A percentile compares a stretch with the other conserved stretches of the same genome.
These are phyloP conservation scores for Houttuynia cordata DNA, from an alignment of 164 flowering plant genomes.

Conservation along the genomic window DNA sequence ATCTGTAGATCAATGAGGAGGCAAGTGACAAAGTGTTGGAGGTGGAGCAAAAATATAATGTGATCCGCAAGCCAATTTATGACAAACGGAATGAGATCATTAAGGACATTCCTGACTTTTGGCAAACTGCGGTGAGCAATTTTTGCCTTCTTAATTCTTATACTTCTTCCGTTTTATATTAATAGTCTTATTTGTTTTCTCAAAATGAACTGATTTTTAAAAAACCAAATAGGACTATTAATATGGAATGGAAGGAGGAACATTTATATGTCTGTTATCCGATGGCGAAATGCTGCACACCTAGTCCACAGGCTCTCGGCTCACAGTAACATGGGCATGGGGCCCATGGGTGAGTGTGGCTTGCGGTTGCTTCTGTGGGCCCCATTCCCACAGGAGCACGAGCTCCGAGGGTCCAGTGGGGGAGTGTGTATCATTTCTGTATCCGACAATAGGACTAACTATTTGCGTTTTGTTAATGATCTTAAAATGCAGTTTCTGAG, in stretches of 20 bases:
- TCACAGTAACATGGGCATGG: no score
- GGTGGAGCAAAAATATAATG: constrained; percentile 83
- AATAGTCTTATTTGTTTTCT: no score
- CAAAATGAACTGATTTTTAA: no score
- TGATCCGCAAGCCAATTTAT: constrained; percentile 68
- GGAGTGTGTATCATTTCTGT: no score
- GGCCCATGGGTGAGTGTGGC: no score
- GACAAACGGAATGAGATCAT: constrained; percentile 60
- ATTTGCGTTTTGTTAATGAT: background rate
- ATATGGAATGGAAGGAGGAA: no score
- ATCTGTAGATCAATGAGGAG: constrained; percentile 67
- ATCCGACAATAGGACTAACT: background rate
- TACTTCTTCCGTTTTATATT: background rate
- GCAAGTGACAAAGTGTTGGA: constrained; percentile 86
- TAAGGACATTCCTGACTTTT: constrained; percentile 83
- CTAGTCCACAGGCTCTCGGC: no score
- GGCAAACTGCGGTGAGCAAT: constrained; percentile 83
- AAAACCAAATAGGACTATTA: no score
- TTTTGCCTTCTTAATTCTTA: background rate
- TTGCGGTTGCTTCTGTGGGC: no score
- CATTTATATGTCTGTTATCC: background rate
- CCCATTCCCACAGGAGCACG: no score
- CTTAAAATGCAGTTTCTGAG: constrained; percentile 58
- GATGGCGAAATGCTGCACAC: background rate
- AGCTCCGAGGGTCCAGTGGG: no score